A percentile compares a stretch with the other conserved stretches of the same genome.
phyloP scores from a whole-genome alignment of 306 rosid species.

The Glycine soja region DNA sequence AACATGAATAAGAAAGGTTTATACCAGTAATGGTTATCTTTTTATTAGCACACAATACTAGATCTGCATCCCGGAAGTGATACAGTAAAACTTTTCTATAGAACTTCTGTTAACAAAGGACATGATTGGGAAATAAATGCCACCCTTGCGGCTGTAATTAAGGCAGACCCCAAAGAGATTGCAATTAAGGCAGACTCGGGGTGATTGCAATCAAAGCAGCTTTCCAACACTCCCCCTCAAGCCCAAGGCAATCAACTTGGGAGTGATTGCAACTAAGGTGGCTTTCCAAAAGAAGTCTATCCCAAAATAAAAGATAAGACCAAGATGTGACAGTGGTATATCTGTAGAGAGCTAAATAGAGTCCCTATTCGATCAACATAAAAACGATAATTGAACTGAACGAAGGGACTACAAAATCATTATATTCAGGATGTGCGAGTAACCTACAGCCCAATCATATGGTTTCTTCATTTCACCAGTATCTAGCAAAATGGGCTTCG shows the following conservation, averaged over 20 bases:
- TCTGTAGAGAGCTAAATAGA: neutral
- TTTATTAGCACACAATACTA: constrained; percentile 15
- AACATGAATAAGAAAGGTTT: constrained; percentile 33
- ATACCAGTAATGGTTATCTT: constrained; percentile 14
- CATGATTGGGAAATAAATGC: neutral
- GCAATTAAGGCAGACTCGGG: too few species aligned
- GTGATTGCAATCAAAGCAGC: too few species aligned
- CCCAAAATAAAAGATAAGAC: too few species aligned
- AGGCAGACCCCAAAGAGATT: too few species aligned
- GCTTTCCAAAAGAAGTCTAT: too few species aligned
- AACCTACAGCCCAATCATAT: constrained; percentile 96
- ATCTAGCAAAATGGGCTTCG: constrained; percentile 94
- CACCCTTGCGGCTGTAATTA: too few species aligned
- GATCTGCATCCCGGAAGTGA: constrained; percentile 25
- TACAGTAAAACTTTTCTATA: constrained; percentile 24
- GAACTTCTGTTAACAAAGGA: constrained; percentile 26
- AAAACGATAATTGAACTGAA: constrained; percentile 30
- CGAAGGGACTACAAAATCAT: constrained; percentile 12
- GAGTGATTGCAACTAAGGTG: too few species aligned
- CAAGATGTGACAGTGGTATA: too few species aligned
- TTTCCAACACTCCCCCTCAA: too few species aligned
- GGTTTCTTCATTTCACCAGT: constrained; percentile 92
- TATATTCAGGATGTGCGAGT: constrained; percentile 31
- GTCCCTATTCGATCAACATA: neutral
- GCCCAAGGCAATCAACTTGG: too few species aligned